Evolutionary conservation across 345 rosid genomes (phyloP), one percentile per base, ranked within the genome.

Genomic region (Raphanus sativus): DNA sequence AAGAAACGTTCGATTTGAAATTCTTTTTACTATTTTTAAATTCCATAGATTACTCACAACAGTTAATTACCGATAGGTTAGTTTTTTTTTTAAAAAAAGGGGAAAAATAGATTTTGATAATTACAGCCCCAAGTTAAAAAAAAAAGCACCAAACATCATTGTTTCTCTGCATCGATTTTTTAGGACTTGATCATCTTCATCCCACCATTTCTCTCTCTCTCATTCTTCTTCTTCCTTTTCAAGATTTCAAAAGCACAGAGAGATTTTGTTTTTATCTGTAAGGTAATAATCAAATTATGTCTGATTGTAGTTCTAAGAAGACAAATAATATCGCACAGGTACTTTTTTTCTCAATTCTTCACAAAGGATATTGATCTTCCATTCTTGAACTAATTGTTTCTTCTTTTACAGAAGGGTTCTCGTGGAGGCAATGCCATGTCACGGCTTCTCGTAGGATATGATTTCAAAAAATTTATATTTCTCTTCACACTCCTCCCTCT

Each of bases 351-450:
- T 36, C 42, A 36, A 36, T 52, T 54, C 26, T 54, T 54, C 25
- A 6, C 4, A 54, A 16, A 8, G 59, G 25, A 54, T 54, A 54
- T 54, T 16, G 10, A 54, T 16, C 25, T 55, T 54, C 10, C 12
- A 8, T 1, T 54, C 42, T 36, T 36, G 11, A 36, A 36, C 3
- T 36, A 36, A 2, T 36, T 36, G 42, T 36, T 36, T 2, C 42
- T 36, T 48, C 7, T 65, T 29, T 59, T 33, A 1, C 67, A 70
- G 78, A 69, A 75, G 10, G 73, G 77, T 30, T 80, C 80, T 65
- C 73, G 80, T 30, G 83, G 65, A 80, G 69, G 71, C 38, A 61
- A 48, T 50, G 65, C 61, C 32, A 69, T 66, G 28, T 65, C 83
- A 48, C 61, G 65, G 64, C 73, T 58, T 45, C 30, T 75, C 2